Percentiles rank a stretch among this genome's conserved stretches.
These are phyloP conservation scores for Clonostachys sp. DNA, from an alignment of 2,329 filamentous ascomycete species.

Conservation along the genomic window DNA sequence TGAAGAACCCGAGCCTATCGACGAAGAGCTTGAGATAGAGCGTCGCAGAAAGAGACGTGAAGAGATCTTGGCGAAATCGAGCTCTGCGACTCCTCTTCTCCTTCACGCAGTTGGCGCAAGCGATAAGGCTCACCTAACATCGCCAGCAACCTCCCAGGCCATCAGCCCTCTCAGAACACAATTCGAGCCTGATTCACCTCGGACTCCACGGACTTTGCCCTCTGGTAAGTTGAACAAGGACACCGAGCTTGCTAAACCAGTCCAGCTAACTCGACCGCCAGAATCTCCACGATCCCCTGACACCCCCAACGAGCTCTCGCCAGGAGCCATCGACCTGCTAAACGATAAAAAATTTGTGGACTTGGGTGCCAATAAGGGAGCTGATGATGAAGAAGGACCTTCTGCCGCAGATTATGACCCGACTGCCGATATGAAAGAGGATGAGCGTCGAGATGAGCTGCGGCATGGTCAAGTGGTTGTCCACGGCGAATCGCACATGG, in stretches of 20 bases:
- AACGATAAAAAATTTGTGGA: conserved; percentile 67
- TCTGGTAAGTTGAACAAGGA: conserved; percentile 12
- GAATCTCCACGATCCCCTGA: conserved; percentile 35
- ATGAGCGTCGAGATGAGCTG: conserved; percentile 65
- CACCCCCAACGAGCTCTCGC: conserved; percentile 48
- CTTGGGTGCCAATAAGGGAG: conserved; percentile 42
- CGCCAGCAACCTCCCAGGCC: conserved; percentile 42
- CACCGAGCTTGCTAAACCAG: no score
- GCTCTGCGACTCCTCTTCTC: conserved; percentile 67
- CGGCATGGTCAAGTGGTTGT: conserved; percentile 52
- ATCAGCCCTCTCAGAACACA: conserved; percentile 30
- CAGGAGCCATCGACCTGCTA: conserved; percentile 56
- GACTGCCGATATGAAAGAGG: conserved; percentile 81
- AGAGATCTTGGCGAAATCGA: conserved; percentile 79
- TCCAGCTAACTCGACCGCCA: no score
- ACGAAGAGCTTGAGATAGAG: conserved; percentile 81
- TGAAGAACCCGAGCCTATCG: conserved; percentile 56
- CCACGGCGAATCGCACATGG: conserved; percentile 34
- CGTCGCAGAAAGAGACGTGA: conserved; percentile 80
- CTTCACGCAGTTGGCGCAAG: conserved; percentile 68
- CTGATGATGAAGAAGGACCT: conserved; percentile 60
- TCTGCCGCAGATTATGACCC: conserved; percentile 95
- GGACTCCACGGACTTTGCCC: conserved; percentile 44
- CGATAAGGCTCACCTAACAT: conserved; percentile 47
- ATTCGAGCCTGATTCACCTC: conserved; percentile 20